Evolutionary conservation across 2,329 filamentous ascomycete species (phyloP), one percentile per base, ranked within the genome.

Genomic region (Fusarium pilosicola): DNA sequence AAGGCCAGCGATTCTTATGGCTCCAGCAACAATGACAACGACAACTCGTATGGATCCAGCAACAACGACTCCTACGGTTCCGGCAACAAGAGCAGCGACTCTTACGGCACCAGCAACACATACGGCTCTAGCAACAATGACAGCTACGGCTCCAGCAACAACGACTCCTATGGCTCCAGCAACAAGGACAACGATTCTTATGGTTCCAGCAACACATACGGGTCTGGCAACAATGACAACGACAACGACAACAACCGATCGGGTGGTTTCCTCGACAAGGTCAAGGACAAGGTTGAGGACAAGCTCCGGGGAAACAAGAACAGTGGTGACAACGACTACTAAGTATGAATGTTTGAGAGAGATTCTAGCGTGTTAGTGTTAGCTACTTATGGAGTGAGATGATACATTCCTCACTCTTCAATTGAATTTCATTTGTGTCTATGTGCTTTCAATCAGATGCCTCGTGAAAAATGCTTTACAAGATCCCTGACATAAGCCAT

Each of bases 261-360:
- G 20, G 85, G 88, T 77, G 88, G 86, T 57, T 85, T 84, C 22
- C 60, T 88, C 28, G 89, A 89, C 52, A 90, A 88, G 81, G 64
- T 91, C 30, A 82, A 91, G 79, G 88, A 91, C 81, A 90, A 89
- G 84, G 86, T 85, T 11, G 88, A 88, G 14, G 79, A 81, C 18
- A 74, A 87, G 56, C 74, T 91, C 70, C 80, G 85, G 61, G 82
- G 85, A 22, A 82, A 80, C 58, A 84, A 85, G 68, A 81, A 77
- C 61, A 71, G 74, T 28, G 36, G 36, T 26, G 59, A 68, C 41
- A 75, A 74, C 34, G 74, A 81, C 45, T 79, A 79, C 60, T 71
- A 59, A 66, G 42, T 70, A 49, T 24, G 44, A 12, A 38, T 45
- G 15, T 24, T 20, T 56, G 24, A 64, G 48, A 28, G 59, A 45